Evolutionary conservation across 345 rosid species (phyloP).

Genomic region (Mangifera indica): DNA sequence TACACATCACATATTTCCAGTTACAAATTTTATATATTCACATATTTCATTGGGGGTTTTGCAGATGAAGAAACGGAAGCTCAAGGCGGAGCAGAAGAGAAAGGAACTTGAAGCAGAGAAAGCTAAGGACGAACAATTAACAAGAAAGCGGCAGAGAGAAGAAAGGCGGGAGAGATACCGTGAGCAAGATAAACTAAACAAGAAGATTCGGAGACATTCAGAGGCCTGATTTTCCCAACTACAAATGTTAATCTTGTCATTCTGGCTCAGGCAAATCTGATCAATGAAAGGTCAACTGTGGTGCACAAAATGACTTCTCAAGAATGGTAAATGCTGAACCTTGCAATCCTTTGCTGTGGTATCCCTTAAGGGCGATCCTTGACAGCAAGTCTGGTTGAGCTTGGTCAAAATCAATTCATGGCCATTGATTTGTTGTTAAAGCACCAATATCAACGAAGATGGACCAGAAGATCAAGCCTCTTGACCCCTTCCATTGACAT

Average conservation of each 20-base stretch:
- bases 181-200: conserved; percentile 59
- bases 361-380: neutral
- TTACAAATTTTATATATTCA: neutral
- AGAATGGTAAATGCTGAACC: neutral
- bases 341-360: neutral
- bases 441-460: neutral
- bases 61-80: conserved; percentile 68
- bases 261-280: neutral
- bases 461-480: neutral
- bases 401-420: neutral
- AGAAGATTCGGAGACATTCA: conserved; percentile 41
- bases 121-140: conserved; percentile 65
- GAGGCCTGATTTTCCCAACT: conserved; percentile 23
- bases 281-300: neutral
- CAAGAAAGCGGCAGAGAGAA: conserved; percentile 73
- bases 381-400: neutral
- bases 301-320: neutral
- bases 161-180: conserved; percentile 74
- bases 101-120: conserved; percentile 47
- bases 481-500: neutral
- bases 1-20: neutral
- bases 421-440: neutral
- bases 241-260: neutral
- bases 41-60: conserved; percentile 1
- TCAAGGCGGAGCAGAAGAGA: conserved; percentile 59